phyloP scores from a whole-genome alignment of 148 eudicot genomes.

The Rhododendron kiyosumense region DNA sequence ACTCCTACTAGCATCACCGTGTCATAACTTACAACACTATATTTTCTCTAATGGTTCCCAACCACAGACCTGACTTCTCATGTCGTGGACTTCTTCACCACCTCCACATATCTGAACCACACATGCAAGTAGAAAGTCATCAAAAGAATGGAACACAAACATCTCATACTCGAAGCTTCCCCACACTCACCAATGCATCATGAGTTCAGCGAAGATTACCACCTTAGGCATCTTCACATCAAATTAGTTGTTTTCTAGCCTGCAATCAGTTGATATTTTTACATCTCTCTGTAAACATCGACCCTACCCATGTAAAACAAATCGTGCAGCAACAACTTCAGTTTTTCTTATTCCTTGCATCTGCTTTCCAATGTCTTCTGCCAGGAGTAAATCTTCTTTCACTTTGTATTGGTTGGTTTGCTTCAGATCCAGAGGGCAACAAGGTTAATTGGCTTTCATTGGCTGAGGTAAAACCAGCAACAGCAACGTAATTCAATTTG shows the following conservation, averaged over 20 bases:
- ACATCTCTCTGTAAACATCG: neutral
- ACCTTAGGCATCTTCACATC: neutral
- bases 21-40: neutral
- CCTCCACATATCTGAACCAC: neutral
- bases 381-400: slow-evolving; percentile 32
- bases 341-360: slow-evolving; percentile 68
- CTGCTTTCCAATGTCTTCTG: slow-evolving; percentile 87
- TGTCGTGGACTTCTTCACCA: neutral
- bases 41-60: neutral
- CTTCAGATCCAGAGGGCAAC: slow-evolving; percentile 11
- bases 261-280: neutral
- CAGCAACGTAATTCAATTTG: slow-evolving; percentile 8
- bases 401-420: slow-evolving; percentile 7
- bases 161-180: neutral
- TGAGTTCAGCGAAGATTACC: neutral
- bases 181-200: neutral
- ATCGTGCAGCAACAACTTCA: slow-evolving; percentile 4
- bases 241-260: neutral
- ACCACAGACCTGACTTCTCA: neutral
- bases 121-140: neutral
- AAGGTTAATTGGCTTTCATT: slow-evolving; percentile 19
- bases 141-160: neutral
- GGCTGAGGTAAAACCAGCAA: slow-evolving; percentile 13
- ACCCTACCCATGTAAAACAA: neutral
- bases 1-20: neutral